These are phyloP conservation scores for Cyberlindnera mrakii DNA, from an alignment of 805 yeast species.

Conservation along the genomic window DNA sequence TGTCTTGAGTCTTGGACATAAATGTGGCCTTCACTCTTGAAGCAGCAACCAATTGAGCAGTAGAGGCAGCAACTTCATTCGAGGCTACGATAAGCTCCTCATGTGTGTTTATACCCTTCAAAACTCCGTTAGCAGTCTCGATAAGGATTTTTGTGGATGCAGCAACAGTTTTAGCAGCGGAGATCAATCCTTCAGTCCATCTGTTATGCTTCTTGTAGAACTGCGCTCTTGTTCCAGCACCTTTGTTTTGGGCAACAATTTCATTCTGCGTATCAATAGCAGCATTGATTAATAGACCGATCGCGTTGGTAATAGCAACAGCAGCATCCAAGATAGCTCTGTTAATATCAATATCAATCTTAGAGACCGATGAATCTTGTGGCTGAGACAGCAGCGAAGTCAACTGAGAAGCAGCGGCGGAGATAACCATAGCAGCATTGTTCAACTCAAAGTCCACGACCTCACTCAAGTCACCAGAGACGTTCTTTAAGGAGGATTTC, in stretches of 20 bases:
- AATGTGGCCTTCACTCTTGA: slow-evolving; percentile 79
- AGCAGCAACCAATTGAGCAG: slow-evolving; percentile 89
- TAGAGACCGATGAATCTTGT: slow-evolving; percentile 44
- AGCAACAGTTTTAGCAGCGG: slow-evolving; percentile 86
- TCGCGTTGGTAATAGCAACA: slow-evolving; percentile 72
- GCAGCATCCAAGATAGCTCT: slow-evolving; percentile 76
- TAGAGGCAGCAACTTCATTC: slow-evolving; percentile 86
- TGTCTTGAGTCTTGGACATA: slow-evolving; percentile 70
- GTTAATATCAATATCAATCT: slow-evolving; percentile 61
- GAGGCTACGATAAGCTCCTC: slow-evolving; percentile 88
- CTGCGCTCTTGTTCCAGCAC: slow-evolving; percentile 58
- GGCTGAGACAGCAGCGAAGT: slow-evolving; percentile 42
- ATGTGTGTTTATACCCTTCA: slow-evolving; percentile 55
- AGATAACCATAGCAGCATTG: slow-evolving; percentile 65
- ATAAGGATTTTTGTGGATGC: slow-evolving; percentile 76
- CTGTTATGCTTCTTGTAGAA: slow-evolving; percentile 82
- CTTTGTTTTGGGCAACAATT: slow-evolving; percentile 67
- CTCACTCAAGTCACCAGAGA: slow-evolving; percentile 56
- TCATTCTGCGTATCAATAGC: slow-evolving; percentile 80
- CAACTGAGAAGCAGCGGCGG: slow-evolving; percentile 57
- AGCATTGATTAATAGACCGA: slow-evolving; percentile 62
- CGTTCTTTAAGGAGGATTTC: slow-evolving; percentile 22
- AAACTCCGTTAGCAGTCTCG: slow-evolving; percentile 80
- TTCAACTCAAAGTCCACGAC: slow-evolving; percentile 69
- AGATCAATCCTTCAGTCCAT: slow-evolving; percentile 91